These are phyloP conservation scores for Entamoeba invadens DNA, from an alignment of 208 protist species.

Conservation along the genomic window DNA sequence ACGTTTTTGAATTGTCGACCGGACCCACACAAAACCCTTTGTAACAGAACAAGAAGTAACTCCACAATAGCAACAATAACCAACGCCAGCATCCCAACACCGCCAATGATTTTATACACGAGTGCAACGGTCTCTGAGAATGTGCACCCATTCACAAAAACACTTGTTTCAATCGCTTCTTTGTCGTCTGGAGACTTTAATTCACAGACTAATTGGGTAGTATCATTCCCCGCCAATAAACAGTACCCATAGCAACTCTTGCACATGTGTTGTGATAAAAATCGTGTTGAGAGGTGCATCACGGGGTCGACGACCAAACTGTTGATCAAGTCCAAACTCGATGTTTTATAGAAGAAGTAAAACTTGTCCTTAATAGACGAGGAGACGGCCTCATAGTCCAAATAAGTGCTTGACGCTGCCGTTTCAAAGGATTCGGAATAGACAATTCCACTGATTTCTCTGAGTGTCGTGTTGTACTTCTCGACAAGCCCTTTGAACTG, in stretches of 20 bases:
- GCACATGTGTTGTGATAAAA: neutral
- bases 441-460: neutral
- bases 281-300: neutral
- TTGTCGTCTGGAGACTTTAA: neutral
- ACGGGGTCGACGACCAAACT: neutral
- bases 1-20: neutral
- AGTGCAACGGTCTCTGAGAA: neutral
- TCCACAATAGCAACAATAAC: neutral
- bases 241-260: neutral
- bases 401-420: neutral
- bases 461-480: neutral
- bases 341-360: neutral
- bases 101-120: neutral
- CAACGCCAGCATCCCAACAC: neutral
- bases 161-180: neutral
- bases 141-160: neutral
- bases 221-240: neutral
- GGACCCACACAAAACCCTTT: neutral
- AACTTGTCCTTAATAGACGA: neutral
- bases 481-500: neutral
- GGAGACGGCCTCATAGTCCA: neutral
- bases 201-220: neutral
- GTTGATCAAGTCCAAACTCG: neutral
- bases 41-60: neutral
- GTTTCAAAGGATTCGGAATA: neutral